phyloP scores from a whole-genome alignment of 768 basidiomycete species.

The Wakefieldia striispora region DNA sequence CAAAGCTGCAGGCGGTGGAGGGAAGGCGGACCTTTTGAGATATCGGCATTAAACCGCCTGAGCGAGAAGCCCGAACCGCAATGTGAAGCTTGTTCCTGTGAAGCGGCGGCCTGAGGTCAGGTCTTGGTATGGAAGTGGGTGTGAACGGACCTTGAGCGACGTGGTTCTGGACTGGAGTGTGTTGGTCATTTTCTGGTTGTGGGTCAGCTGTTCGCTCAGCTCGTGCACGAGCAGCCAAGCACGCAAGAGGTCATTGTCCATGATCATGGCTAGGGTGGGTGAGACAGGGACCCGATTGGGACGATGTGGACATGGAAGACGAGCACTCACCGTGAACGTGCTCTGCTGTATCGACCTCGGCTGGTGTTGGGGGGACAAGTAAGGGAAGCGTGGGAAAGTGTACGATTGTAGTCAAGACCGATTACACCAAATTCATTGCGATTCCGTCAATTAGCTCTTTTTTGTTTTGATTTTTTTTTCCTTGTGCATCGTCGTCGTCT shows the following conservation, averaged over 20 bases:
- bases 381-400: conserved; percentile 20
- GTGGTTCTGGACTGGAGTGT: conserved; percentile 67
- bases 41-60: conserved; percentile 83
- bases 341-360: no score
- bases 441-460: no score
- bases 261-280: conserved; percentile 30
- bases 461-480: conserved; percentile 1
- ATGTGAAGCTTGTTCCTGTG: conserved; percentile 72
- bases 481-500: conserved; percentile 29
- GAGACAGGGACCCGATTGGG: no score
- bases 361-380: neutral
- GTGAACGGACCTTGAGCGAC: conserved; percentile 63
- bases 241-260: conserved; percentile 70
- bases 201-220: conserved; percentile 76
- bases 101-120: conserved; percentile 9
- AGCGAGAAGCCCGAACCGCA: conserved; percentile 73
- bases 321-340: neutral
- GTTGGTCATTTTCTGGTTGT: conserved; percentile 74
- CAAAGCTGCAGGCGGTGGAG: conserved; percentile 2
- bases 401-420: neutral
- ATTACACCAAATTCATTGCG: neutral
- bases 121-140: conserved; percentile 2
- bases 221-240: conserved; percentile 81
- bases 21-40: conserved; percentile 64
- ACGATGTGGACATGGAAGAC: no score